Evolutionary conservation across 768 basidiomycete species (phyloP).

Genomic region (Rubroboletus satanas): DNA sequence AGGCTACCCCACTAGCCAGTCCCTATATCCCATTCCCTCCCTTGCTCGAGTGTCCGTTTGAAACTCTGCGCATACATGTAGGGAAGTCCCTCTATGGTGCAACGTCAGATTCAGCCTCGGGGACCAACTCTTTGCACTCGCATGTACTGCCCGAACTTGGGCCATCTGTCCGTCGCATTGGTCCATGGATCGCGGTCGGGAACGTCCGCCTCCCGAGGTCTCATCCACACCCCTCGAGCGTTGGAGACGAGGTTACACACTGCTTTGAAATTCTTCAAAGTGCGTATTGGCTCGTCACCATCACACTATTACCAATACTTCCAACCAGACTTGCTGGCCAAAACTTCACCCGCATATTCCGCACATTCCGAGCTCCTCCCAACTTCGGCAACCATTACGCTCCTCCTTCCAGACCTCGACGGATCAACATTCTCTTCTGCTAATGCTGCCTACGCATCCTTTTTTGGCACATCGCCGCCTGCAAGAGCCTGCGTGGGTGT

Average conservation of each 20-base stretch:
- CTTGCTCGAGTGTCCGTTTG: conserved; percentile 39
- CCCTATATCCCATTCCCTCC: conserved; percentile 41
- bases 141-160: neutral
- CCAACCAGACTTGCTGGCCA: conserved; percentile 47
- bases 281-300: conserved; percentile 27
- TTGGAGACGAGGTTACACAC: conserved; percentile 67
- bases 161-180: conserved; percentile 31
- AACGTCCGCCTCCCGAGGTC: conserved; percentile 41
- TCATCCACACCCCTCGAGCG: conserved; percentile 45
- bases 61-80: conserved; percentile 6
- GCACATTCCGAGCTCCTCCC: conserved; percentile 11
- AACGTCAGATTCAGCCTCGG: neutral
- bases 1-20: neutral
- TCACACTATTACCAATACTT: neutral
- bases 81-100: conserved; percentile 9
- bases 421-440: conserved; percentile 57
- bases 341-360: conserved; percentile 40
- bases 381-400: conserved; percentile 60
- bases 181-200: conserved; percentile 67
- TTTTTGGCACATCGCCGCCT: conserved; percentile 90
- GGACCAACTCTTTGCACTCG: neutral
- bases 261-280: conserved; percentile 69
- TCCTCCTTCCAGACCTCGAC: conserved; percentile 79
- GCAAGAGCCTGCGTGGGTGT: conserved; percentile 92
- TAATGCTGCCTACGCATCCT: conserved; percentile 74